Base-by-base conservation (phyloP, 1,139 yeast species). In the Geotrichum histeridarum region DNA sequence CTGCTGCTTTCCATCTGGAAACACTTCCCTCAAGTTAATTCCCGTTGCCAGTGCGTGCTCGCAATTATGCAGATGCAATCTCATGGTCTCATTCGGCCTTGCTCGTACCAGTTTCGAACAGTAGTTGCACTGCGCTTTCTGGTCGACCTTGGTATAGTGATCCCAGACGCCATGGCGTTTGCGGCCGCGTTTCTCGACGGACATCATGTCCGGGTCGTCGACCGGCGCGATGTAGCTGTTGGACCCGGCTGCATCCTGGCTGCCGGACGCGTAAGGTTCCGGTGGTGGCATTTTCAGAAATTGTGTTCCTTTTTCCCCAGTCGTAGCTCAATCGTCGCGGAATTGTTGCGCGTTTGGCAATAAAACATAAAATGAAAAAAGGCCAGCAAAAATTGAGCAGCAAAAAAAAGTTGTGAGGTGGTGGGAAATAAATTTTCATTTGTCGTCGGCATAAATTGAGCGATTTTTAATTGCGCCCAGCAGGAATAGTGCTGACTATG, bases 91-190 rank as follows among this genome's bases (percentile, higher is more conserved):
- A 22, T 42, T 49, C 4, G 52, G 48, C 17, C 52, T 31, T 9
- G 52, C 52, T 2, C 52, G 15, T 2, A 49, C 52, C 17, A 42
- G 42, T 12, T 35, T 42, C 8, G 39, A 30, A 30, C 52, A 49
- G 30, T 49, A 49, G 15, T 49, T 49, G 42, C 52, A 49, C 36
- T 49, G 52, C 9, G 52, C 52, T 14, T 49, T 49, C 35, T 42
- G 48, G 18, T 49, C 52, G 8, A 49, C 36, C 36, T 45, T 45
- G 30, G 31, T 27, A 33, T 17, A 49, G 18, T 49, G 52, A 11
- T 42, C 45, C 52, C 52, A 49, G 8, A 49, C 48, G n/a, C 44
- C 42, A 36, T 49, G 44, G 12, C 45, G 44, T 15, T 49, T 49
- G 33, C 52, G 38, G 8, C 52, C 52, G 15, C 52, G 42, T 14